Base-by-base conservation (phyloP, 2,329 filamentous ascomycete species). In the Paradendryphiella salina region DNA sequence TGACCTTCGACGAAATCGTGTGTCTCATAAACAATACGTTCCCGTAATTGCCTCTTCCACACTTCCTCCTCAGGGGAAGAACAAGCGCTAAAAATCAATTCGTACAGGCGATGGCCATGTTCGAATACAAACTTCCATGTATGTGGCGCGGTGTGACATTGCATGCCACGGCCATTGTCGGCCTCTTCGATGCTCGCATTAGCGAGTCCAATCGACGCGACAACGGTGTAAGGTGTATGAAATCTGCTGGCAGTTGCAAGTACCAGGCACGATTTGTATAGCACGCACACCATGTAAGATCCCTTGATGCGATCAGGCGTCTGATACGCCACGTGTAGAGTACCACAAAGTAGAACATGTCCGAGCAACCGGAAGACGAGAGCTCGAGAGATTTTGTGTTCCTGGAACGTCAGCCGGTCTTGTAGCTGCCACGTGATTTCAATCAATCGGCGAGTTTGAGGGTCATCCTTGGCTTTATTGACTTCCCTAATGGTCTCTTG, bases 111-210 rank as follows among this genome's bases (percentile, higher is more conserved):
- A 59, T 88, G 83, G 49, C 87, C 81, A 58, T 84, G 83, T 68
- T 94, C 86, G 65, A 97, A 96, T 2, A 90, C 80, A 9, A 96
- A 66, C 70, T 97, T 99, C 93, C 92, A 97, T 1, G 91, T 94
- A 70, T 89, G 89, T 0, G 89, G 85, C 0, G 89, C 89, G 3
- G 88, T 89, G 57, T 94, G 87, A 65, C 91, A 96, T 77, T 93
- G 90, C 6, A 97, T 57, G 69, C 89, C 89, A 79, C 84, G 81
- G 15, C 87, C 86, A 68, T 93, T 92, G 65, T 92, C 87, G 3
- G 83, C 77, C 48, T 88, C 83, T 67, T 92, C 88, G 23, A 94
- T 73, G 50, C 78, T 86, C 41, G 85, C 77, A 52, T 83, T 84
- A 36, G 78, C 79, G 23, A 95, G 74, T 41, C 85, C 79, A 54